These are phyloP conservation scores for Globisporangium middletonii DNA, from an alignment of 352 stramenopile species.

Conservation along the genomic window DNA sequence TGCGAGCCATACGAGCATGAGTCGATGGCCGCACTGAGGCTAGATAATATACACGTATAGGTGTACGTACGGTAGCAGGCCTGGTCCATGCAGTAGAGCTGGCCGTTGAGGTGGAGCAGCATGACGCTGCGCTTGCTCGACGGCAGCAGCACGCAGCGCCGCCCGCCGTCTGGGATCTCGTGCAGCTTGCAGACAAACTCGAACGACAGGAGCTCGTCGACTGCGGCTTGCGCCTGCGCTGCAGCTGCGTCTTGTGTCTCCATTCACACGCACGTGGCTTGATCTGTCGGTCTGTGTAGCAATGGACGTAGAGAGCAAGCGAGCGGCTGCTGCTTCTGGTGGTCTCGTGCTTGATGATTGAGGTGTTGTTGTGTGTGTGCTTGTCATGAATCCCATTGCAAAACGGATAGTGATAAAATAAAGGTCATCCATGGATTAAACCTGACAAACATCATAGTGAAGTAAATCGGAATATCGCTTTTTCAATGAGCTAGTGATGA, in stretches of 20 bases:
- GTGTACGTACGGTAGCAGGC: constrained; percentile 69
- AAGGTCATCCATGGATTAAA: background rate
- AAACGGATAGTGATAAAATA: background rate
- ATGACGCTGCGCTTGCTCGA: constrained; percentile 68
- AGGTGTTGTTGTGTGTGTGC: background rate
- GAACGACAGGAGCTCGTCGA: constrained; percentile 38
- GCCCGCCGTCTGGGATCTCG: constrained; percentile 46
- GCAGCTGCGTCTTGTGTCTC: background rate
- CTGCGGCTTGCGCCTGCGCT: constrained; percentile 12
- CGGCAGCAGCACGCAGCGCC: constrained; percentile 52
- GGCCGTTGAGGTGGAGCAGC: constrained; percentile 47
- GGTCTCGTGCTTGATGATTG: background rate
- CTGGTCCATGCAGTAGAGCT: constrained; percentile 84
- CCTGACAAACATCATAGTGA: too few relatives aligned
- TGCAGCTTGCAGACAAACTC: constrained; percentile 64
- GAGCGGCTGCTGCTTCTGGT: background rate
- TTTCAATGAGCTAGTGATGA: too few relatives aligned
- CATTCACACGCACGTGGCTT: background rate
- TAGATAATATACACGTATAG: background rate
- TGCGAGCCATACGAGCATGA: background rate
- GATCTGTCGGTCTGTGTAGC: background rate
- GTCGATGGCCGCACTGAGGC: too few relatives aligned
- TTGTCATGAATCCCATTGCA: background rate
- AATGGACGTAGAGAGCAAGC: background rate
- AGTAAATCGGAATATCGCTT: too few relatives aligned